Percentiles rank a stretch among this genome's conserved stretches.
phyloP scores from a whole-genome alignment of 345 rosid species.

The Brassica incana region DNA sequence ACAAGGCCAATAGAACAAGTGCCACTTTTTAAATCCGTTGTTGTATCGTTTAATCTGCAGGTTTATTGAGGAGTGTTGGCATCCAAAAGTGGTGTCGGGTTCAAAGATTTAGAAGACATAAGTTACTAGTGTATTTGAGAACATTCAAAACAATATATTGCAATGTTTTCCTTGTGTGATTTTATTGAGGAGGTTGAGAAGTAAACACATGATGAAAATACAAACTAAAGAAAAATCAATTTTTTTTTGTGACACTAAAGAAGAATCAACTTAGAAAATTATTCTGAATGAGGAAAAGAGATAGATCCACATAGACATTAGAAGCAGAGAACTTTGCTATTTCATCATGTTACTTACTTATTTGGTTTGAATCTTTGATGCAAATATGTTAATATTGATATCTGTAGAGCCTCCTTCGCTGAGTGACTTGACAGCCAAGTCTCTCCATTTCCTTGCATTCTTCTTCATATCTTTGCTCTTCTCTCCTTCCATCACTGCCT shows the following conservation, averaged over 20 bases:
- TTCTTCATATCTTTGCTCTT: constrained; percentile 42
- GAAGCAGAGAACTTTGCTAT: background rate
- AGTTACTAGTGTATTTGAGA: background rate
- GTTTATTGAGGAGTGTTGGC: constrained; percentile 87
- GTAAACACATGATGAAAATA: constrained; percentile 3
- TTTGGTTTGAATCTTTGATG: constrained; percentile 27
- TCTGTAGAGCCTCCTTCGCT: constrained; percentile 56
- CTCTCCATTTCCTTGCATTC: constrained; percentile 52
- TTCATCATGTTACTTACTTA: background rate
- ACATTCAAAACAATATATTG: background rate
- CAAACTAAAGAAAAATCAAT: constrained; percentile 8
- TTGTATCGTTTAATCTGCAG: constrained; percentile 38
- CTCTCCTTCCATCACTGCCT: constrained; percentile 56
- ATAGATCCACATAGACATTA: background rate
- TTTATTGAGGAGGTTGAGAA: background rate
- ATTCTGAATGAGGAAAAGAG: background rate
- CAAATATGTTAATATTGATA: constrained; percentile 45
- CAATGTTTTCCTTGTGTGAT: background rate
- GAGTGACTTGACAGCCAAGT: constrained; percentile 48
- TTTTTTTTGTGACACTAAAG: background rate
- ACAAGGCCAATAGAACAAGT: background rate
- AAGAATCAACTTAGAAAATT: constrained; percentile 7
- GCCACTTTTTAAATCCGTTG: background rate
- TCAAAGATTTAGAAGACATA: background rate
- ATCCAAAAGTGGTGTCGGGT: background rate